Conservation (phyloP, 352 stramenopile genomes). For the Phytophthora nicotianae region DNA sequence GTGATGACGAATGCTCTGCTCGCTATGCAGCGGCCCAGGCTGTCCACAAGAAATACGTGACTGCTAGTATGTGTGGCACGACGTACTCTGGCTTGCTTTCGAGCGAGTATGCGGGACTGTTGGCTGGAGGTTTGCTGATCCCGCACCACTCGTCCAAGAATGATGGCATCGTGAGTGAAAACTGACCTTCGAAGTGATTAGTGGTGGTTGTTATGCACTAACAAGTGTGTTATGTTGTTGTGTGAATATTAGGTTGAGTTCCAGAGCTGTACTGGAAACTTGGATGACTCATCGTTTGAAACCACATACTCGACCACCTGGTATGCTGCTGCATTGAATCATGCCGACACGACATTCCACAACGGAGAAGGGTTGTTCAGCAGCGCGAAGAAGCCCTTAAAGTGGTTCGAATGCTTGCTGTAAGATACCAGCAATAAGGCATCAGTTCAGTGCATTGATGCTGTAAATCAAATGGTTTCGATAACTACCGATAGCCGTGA, state of each 20-base stretch:
- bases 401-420: constrained; percentile 60
- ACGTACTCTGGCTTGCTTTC: constrained; percentile 50
- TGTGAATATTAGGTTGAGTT: constrained; percentile 51
- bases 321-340: constrained; percentile 62
- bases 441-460: not conserved
- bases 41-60: constrained; percentile 43
- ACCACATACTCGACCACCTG: constrained; percentile 43
- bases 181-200: not conserved
- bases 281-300: constrained; percentile 43
- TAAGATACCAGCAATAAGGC: constrained; percentile 11
- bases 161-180: constrained; percentile 56
- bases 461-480: not conserved
- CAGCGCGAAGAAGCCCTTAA: constrained; percentile 55
- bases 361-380: constrained; percentile 60
- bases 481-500: too few relatives aligned
- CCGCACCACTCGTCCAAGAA: constrained; percentile 57
- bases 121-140: constrained; percentile 43
- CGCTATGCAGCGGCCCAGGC: constrained; percentile 42
- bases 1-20: constrained; percentile 21
- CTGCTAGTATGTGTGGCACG: constrained; percentile 47
- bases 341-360: constrained; percentile 65
- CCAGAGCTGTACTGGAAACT: constrained; percentile 55
- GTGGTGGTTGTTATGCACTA: not conserved
- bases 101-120: constrained; percentile 38
- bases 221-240: constrained; percentile 1